phyloP scores from a whole-genome alignment of 805 yeast species.

The Allodekkera sacchari region DNA sequence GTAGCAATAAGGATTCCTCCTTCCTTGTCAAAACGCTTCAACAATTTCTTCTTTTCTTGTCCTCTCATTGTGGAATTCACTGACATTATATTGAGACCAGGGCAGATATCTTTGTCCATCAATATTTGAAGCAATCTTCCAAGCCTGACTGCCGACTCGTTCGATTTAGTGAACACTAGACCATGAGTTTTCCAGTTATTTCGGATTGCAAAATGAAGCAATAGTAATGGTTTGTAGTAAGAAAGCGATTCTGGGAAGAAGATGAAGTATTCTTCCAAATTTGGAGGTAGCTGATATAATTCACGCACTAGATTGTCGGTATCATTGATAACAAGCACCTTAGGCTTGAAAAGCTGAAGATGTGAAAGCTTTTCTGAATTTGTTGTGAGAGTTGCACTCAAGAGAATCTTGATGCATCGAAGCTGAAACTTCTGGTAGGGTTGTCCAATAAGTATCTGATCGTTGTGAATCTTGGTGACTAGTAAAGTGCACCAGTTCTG shows the following conservation, averaged over 20 bases:
- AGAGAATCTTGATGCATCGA: constrained; percentile 55
- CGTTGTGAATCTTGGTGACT: constrained; percentile 30
- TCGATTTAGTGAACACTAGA: constrained; percentile 64
- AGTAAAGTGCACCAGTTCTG: constrained; percentile 82
- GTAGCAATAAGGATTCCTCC: constrained; percentile 63
- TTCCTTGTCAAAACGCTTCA: constrained; percentile 46
- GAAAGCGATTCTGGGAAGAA: constrained; percentile 23
- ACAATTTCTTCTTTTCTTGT: constrained; percentile 43
- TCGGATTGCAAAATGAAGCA: constrained; percentile 46
- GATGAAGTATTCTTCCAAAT: constrained; percentile 30
- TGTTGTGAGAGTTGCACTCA: constrained; percentile 90
- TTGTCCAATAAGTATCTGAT: constrained; percentile 17
- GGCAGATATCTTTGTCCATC: constrained; percentile 12
- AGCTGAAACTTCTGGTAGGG: constrained; percentile 26
- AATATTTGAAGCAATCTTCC: constrained; percentile 49
- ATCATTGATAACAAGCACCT: constrained; percentile 61
- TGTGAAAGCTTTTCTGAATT: constrained; percentile 81
- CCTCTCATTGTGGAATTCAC: constrained; percentile 54
- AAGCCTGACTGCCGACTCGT: constrained; percentile 81
- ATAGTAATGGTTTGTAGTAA: constrained; percentile 62
- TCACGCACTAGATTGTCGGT: constrained; percentile 38
- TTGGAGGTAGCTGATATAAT: constrained; percentile 52
- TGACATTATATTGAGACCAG: constrained; percentile 28
- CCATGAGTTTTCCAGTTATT: constrained; percentile 28
- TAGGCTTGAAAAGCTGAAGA: constrained; percentile 63